These are phyloP conservation scores for Gracilaria gracilis DNA, from an alignment of 23 red algal genomes.

Conservation along the genomic window DNA sequence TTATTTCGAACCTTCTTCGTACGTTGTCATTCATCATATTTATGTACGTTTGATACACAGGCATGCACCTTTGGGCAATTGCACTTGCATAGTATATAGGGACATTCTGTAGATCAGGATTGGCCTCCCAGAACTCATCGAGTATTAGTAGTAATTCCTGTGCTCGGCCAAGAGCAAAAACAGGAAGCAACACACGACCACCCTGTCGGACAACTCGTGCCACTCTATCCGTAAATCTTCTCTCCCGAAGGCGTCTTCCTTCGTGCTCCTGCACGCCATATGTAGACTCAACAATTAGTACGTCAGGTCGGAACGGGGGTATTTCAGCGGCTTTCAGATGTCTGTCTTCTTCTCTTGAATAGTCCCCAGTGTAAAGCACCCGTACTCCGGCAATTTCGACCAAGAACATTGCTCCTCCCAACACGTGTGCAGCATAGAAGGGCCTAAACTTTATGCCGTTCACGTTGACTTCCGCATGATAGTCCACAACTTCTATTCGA, in stretches of 20 bases:
- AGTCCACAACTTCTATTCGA: conserved; percentile 96
- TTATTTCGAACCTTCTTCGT: conserved; percentile 84
- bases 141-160: conserved; percentile 99
- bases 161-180: conserved; percentile 97
- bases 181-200: conserved; percentile 90
- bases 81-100: conserved; percentile 99
- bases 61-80: conserved; percentile 98
- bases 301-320: conserved; percentile 89
- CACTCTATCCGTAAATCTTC: conserved; percentile 94
- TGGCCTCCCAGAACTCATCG: conserved; percentile 99
- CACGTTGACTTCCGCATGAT: conserved; percentile 95
- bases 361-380: conserved; percentile 98
- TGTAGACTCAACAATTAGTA: conserved; percentile 94
- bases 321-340: conserved; percentile 99
- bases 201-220: conserved; percentile 93
- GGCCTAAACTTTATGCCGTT: conserved; percentile 93
- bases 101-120: conserved; percentile 93
- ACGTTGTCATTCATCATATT: conserved; percentile 99
- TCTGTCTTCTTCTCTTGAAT: conserved; percentile 96
- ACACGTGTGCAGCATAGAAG: conserved; percentile 98
- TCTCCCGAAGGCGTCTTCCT: conserved; percentile 87
- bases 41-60: conserved; percentile 99
- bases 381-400: conserved; percentile 97
- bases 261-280: conserved; percentile 99
- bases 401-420: conserved; percentile 99